phyloP scores from a whole-genome alignment of 257 asterid species.

The Sherardia arvensis region DNA sequence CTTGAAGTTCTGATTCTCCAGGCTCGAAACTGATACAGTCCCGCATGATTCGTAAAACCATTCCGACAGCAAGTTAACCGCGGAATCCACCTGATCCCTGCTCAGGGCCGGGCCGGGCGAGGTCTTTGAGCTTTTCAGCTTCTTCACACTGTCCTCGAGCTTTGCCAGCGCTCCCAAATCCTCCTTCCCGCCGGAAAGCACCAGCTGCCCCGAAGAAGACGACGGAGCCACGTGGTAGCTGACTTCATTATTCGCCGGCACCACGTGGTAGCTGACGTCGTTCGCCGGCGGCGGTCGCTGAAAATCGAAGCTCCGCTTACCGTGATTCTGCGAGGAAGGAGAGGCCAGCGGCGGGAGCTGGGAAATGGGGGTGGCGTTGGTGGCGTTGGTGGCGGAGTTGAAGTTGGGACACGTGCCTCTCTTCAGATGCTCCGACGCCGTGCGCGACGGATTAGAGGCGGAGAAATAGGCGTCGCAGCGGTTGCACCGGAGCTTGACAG shows the following conservation, averaged over 20 bases:
- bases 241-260: constrained; percentile 13
- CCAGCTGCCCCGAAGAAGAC: constrained; percentile 20
- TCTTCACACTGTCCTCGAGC: constrained; percentile 77
- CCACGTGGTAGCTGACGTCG: constrained; percentile 23
- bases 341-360: constrained; percentile 66
- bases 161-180: constrained; percentile 74
- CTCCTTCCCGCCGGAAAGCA: constrained; percentile 72
- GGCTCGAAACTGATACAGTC: constrained; percentile 46
- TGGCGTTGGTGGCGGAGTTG: constrained; percentile 16
- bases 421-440: constrained; percentile 80
- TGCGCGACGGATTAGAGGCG: constrained; percentile 80
- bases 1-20: constrained; percentile 75
- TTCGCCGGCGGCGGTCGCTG: constrained; percentile 10
- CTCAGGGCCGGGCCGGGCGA: constrained; percentile 46
- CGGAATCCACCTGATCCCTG: constrained; percentile 50
- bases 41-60: constrained; percentile 79
- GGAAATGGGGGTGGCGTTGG: constrained; percentile 25
- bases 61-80: constrained; percentile 52
- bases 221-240: constrained; percentile 22
- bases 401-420: constrained; percentile 76
- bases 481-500: constrained; percentile 75
- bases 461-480: constrained; percentile 66
- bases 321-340: constrained; percentile 54
- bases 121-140: constrained; percentile 54
- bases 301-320: constrained; percentile 42